Conservation (phyloP, 1,139 yeast species). For the Kluyveromyces sp. region DNA sequence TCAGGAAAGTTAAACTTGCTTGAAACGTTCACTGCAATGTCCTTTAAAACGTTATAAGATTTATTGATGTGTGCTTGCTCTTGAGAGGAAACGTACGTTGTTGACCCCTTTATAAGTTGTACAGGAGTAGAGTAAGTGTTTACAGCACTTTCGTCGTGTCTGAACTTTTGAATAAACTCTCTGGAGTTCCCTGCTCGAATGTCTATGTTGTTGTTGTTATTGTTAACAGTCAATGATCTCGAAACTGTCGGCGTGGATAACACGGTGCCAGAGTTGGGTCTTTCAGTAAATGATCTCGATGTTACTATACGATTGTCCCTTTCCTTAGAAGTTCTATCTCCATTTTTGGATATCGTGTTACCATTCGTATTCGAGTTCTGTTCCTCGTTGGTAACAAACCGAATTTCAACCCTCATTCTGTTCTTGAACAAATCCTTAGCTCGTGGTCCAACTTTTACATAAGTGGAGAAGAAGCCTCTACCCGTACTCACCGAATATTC, state of each 20-base stretch:
- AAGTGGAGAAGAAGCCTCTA: conserved; percentile 76
- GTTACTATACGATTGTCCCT: conserved; percentile 12
- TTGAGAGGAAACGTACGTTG: conserved; percentile 25
- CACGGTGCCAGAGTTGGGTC: not conserved
- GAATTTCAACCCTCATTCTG: conserved; percentile 39
- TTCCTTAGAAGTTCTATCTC: conserved; percentile 3
- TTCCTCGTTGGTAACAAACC: conserved; percentile 28
- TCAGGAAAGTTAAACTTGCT: conserved; percentile 36
- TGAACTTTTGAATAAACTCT: conserved; percentile 22
- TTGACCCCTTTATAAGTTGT: conserved; percentile 11
- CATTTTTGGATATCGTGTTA: too few relatives aligned
- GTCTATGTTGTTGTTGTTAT: conserved; percentile 1
- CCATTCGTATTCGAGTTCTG: conserved; percentile 1
- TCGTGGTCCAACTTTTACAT: conserved; percentile 52
- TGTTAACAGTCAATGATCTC: conserved; percentile 2
- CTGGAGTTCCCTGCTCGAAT: conserved; percentile 18
- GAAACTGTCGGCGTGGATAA: not conserved
- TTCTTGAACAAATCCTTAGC: conserved; percentile 43
- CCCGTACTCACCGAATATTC: conserved; percentile 68
- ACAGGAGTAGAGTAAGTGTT: conserved; percentile 13
- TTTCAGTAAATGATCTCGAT: not conserved
- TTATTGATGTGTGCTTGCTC: conserved; percentile 20
- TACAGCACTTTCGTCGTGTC: conserved; percentile 11
- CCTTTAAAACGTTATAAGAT: conserved; percentile 32
- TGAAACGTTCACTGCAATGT: conserved; percentile 39